A percentile compares a stretch with the other conserved stretches of the same genome.
Evolutionary conservation across 768 basidiomycete species (phyloP).

Genomic region (Asterophora parasitica): DNA sequence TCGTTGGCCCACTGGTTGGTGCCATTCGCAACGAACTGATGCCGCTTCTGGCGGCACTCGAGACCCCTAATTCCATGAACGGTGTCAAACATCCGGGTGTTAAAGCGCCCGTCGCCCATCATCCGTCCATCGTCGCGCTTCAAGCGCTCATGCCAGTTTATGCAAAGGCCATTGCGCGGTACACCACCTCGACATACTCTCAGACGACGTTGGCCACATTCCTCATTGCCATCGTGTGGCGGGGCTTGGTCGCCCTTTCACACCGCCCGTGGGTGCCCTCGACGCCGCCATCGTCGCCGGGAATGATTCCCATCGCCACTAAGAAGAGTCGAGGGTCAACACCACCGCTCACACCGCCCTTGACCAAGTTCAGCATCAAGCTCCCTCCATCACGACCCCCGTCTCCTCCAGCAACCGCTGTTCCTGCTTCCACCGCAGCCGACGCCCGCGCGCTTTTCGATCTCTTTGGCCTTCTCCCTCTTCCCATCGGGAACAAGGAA

Average conservation of each 20-base stretch:
- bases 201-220: constrained; percentile 65
- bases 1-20: constrained; percentile 58
- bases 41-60: constrained; percentile 59
- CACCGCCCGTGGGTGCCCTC: constrained; percentile 45
- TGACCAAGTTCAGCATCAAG: constrained; percentile 61
- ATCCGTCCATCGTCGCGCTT: constrained; percentile 58
- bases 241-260: constrained; percentile 63
- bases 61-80: constrained; percentile 33
- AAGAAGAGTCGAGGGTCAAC: constrained; percentile 44
- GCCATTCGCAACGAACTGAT: constrained; percentile 59
- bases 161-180: constrained; percentile 50
- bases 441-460: constrained; percentile 64
- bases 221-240: constrained; percentile 73
- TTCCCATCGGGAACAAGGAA: constrained; percentile 47
- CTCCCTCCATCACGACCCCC: constrained; percentile 65
- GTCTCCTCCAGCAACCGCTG: constrained; percentile 41
- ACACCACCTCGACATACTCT: constrained; percentile 46
- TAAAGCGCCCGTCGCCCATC: constrained; percentile 33
- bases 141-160: constrained; percentile 61
- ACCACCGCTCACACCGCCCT: constrained; percentile 52
- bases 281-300: constrained; percentile 38
- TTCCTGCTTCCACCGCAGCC: constrained; percentile 39
- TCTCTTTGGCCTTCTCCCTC: constrained; percentile 55
- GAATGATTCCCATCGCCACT: constrained; percentile 21
- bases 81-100: constrained; percentile 25